A percentile compares a stretch with the other conserved stretches of the same genome.
phyloP scores from a whole-genome alignment of 768 basidiomycete genomes.

The Tylopilus sp. region DNA sequence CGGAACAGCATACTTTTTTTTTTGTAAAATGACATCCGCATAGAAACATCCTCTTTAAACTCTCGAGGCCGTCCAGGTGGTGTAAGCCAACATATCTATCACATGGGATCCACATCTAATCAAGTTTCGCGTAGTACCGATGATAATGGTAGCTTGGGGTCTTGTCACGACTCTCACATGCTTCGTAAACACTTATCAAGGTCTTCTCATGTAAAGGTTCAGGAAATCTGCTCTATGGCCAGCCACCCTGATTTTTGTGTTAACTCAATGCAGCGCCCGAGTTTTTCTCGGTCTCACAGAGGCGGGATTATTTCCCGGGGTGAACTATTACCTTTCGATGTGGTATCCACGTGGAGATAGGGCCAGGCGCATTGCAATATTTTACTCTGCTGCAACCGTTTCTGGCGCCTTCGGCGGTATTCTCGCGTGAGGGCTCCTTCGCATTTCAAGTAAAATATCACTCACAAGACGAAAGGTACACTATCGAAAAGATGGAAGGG shows the following conservation, averaged over 20 bases:
- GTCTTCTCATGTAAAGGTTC: background rate
- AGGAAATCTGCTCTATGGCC: background rate
- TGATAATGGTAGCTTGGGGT: background rate
- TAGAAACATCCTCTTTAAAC: background rate
- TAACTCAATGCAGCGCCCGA: background rate
- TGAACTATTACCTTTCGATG: background rate
- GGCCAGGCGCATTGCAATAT: background rate
- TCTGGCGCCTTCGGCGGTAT: background rate
- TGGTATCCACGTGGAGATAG: background rate
- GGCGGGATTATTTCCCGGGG: background rate
- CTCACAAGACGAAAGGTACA: background rate
- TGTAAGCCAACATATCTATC: background rate
- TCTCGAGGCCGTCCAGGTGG: background rate
- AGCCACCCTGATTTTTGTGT: background rate
- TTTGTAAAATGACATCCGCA: background rate
- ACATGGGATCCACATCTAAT: background rate
- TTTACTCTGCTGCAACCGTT: background rate
- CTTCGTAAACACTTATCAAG: background rate
- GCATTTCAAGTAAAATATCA: background rate
- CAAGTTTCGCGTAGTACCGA: background rate
- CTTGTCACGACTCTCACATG: background rate
- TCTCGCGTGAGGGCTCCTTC: background rate
- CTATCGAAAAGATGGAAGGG: constrained; percentile 1
- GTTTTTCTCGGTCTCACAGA: background rate
- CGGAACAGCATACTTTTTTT: background rate